Evolutionary conservation across 176 grass and related monocot species (phyloP), one percentile per base, ranked within the genome.

Genomic region (Triticum timopheevii): DNA sequence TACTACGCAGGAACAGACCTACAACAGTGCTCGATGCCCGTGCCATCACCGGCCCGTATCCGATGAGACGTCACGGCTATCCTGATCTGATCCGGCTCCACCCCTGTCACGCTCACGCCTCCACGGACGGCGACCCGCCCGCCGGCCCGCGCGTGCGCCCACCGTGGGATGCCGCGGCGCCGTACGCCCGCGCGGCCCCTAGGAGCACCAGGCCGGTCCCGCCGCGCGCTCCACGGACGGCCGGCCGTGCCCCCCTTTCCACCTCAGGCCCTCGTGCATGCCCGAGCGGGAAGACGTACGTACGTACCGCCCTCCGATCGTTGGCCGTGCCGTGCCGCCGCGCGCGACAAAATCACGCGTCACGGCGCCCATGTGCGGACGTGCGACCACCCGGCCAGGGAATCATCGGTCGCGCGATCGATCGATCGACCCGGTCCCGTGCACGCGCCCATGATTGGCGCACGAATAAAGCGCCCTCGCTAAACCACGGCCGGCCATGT

Each of bases 351-450:
- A 47, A 45, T 83, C 80, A 20, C 2, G 74, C 27, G 74, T 79
- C 81, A 39, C 65, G 15, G 22, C 33, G 65, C 81, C 87, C 87
- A 88, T 78, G 80, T 78, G 68, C 68, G 9, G 9, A 68, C 28
- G 54, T 3, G 49, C 49, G 49, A 20, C 54, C 54, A 1, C 54
- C 54, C 19, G 54, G 54, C 66, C 31, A 17, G 2, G 65, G 65
- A 35, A 35, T 69, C 30, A 69, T 69, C 30, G 52, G 52, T 69
- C 63, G 25, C 24, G 4, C 11, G 24, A 10, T 27, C 23, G 61
- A 13, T 5, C 33, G 59, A 15, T 3, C 31, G 31, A 31, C 31
- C 31, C 4, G 83, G 77, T 3, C 11, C 40, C 78, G 7, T 11
- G n/a, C 66, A 17, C 19, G 59, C 61, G 1, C 59, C 40, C 42